Percentiles rank a stretch among this genome's conserved stretches.
phyloP scores from a whole-genome alignment of 805 yeast species.

The Wickerhamomyces tratensis region DNA sequence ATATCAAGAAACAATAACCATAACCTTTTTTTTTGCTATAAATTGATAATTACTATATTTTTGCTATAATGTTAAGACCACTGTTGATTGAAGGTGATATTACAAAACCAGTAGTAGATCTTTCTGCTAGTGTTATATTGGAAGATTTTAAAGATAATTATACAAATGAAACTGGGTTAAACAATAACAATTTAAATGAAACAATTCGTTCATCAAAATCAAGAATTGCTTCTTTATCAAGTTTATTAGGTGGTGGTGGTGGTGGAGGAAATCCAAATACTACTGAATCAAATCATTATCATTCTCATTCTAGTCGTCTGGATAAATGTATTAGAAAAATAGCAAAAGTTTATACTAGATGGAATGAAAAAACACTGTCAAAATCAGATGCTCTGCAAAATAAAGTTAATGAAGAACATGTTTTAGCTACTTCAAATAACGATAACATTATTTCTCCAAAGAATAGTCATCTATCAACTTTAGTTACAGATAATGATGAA shows the following conservation, averaged over 20 bases:
- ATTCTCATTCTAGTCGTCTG: slow-evolving; percentile 1
- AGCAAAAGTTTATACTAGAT: slow-evolving; percentile 8
- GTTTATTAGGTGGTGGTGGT: background rate
- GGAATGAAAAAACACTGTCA: background rate
- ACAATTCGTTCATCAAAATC: slow-evolving; percentile 9
- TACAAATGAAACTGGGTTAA: background rate
- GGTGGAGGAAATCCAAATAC: background rate
- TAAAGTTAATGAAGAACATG: background rate
- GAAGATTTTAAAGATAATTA: background rate
- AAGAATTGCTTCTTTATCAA: slow-evolving; percentile 9
- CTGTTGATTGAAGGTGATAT: too few relatives aligned
- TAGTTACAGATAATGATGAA: too few relatives aligned
- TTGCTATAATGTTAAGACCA: too few relatives aligned
- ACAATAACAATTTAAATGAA: background rate
- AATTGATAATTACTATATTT: too few relatives aligned
- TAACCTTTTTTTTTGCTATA: too few relatives aligned
- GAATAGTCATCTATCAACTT: background rate
- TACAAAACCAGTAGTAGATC: background rate
- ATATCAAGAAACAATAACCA: too few relatives aligned
- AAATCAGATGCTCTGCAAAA: background rate
- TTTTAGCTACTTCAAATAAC: background rate
- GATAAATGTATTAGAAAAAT: slow-evolving; percentile 6
- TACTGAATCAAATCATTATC: background rate
- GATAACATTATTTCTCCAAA: background rate
- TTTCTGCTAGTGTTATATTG: background rate